Base-by-base conservation (phyloP, 768 basidiomycete species). In the Pleurotus cornucopiae region DNA sequence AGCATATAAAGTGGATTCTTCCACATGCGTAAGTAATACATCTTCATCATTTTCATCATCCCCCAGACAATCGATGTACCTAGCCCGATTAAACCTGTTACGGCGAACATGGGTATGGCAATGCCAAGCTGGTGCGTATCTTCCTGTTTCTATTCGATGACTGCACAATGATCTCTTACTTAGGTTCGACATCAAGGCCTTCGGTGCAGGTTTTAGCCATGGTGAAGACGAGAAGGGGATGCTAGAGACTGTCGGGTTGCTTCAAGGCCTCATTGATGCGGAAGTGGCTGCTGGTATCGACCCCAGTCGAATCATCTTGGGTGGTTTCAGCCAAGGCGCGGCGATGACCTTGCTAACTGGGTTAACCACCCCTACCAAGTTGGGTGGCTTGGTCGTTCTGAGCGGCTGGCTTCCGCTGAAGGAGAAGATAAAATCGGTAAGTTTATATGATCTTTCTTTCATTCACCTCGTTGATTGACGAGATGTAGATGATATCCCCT, bases 1-100 rank as follows among this genome's bases (percentile, higher is more conserved):
- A 79, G 11, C 88, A 94, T 65, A 75, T 95, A 57, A 94, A 95
- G 76, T 98, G 92, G 91, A 73, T 97, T 44, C 75, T 97, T 23
- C 93, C 93, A 16, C 85, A 91, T 68, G 86, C 89, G 78, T 89
- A 74, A 73, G 84, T 74, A 47, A 57, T 48, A 7, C 46, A 25
- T 47, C 30, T 34, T 11, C 30, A 34, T 34, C 11, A 34, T 9
- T 34, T 2, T 34, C 11, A 34, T 34, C 9, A 34, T 11, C 30
- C 7, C 30, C 9, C 30, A 34, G 30, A 34, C 30, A 34, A 34
- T 18, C 18, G 18, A 18, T 34, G 30, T 34, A 47, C 54, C 58
- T 64, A 85, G 84, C 14, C 83, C 79, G 11, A 64, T 60, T 30
- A 82, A 80, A 58, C 74, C 83, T 5, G 85, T 97, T 21, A 91